Evolutionary conservation across 805 yeast species (phyloP), one percentile per base, ranked within the genome.

Genomic region (Pichia scutulata): DNA sequence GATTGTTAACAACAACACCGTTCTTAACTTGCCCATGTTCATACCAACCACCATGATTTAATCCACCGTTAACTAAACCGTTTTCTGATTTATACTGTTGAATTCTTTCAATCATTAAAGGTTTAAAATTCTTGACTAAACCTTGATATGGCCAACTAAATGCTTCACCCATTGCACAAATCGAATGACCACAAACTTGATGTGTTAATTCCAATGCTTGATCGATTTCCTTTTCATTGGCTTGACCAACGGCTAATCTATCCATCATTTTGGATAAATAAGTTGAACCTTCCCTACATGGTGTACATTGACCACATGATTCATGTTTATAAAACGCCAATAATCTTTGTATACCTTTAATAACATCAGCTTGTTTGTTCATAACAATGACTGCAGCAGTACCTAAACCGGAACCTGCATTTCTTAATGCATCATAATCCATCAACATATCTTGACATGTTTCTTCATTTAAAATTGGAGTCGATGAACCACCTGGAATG

Each of bases 111-210:
- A 81, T 82, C 77, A 87, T 81, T 57, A 81, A 80, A 16, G 95
- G 95, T 67, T 88, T 79, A 78, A 88, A 87, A 57, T 86, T 83
- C 68, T 84, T 83, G 60, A 88, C 85, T 57, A 87, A 77, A 52
- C 96, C 96, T 71, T 88, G 95, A 55, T 88, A 78, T 43, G 96
- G 96, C 96, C 96, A 87, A 28, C 93, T 89, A 52, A 95, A 89
- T 33, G 96, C 96, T 64, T 87, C 96, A 52, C 96, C 96, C 63
- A 87, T 75, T 30, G 95, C 96, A 73, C 96, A 87, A 62, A 87
- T 87, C 47, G 95, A 86, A 70, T 88, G 96, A 46, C 95, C 95
- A 70, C 88, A 95, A 59, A 87, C 81, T 67, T 86, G 89, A 72
- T 86, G 85, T 53, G 90, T 82, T 60, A 88, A 80, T 71, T 88